Evolutionary conservation across 352 stramenopile genomes (phyloP), one percentile per base, ranked within the genome.

Genomic region (Pythium folliculosum): DNA sequence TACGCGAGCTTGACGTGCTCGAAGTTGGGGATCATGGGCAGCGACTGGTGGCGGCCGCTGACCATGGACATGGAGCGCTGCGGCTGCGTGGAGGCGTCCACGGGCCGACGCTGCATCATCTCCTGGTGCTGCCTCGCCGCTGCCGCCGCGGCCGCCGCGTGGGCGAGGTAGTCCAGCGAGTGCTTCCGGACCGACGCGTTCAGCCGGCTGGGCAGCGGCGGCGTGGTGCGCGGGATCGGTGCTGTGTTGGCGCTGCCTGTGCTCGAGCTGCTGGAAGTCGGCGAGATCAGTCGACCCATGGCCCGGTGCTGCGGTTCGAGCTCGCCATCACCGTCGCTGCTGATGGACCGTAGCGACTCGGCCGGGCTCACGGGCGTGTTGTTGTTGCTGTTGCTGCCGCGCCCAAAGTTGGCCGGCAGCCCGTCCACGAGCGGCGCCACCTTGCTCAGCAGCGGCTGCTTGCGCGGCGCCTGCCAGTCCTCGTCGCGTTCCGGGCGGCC

Each of bases 1-100:
- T 56, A 40, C 13, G 22, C 35, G 53, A 69, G 63, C 38, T 60
- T n/a, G 16, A 65, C n/a, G 35, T 78, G 75, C 50, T 83, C 78
- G 48, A 86, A 77, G 55, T 72, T 90, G 8, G 76, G 80, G 66
- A 89, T 81, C 22, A 84, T 43, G 0, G 82, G 84, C 22, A 91
- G 63, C 43, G 84, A 92, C 57, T 80, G 64, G 53, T 89, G 75
- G 17, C 81, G 78, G 0, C 62, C 75, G 22, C 65, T 65, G n/a
- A 63, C 22, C 25, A 48, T 51, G 19, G 57, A 52, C 44, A 60
- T 56, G 27, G 65, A 67, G 6, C 54, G 52, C 47, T 67, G 54
- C 1, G 55, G 40, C 14, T 45, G 47, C 22, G 32, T 45, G 30
- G 22, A 25, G 12, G 43, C 10, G 32, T 23, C 22, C 1, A 45